Evolutionary conservation across 305 asterid genomes (phyloP), one percentile per base, ranked within the genome.

Genomic region (Salvia sclarea): DNA sequence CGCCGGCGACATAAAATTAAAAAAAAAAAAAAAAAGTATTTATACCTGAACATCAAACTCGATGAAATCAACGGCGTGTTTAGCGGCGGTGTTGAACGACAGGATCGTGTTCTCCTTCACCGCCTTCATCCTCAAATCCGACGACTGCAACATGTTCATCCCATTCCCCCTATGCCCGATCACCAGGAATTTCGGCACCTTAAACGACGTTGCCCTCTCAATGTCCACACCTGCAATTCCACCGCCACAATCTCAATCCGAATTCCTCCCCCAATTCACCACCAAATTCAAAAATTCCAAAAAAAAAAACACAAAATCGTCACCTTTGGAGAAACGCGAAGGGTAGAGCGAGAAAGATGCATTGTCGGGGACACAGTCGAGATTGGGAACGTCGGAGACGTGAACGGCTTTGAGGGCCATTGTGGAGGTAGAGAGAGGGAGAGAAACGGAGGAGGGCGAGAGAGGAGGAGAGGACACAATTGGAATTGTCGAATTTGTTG

Each of bases 31-130:
- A 12, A 2, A 0, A 25, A 38, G 24, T 61, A 53, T 49, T 13
- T 18, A 30, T 80, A 90, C 97, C 96, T 91, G 99, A 81, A 94
- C 98, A 53, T 94, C 98, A 71, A 94, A 94, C 80, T 94, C 99
- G 35, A 94, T 77, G 84, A 79, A 94, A 84, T 94, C 97, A 31
- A 88, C 22, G 49, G 90, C 88, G 76, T 61, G 74, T 17, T 82
- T 76, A 0, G 78, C 89, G 71, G 98, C 99, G 3, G 89, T 67
- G 47, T 91, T 91, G 68, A 94, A 94, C 1, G 99, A 91, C 12
- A 85, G 86, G 72, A 94, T 74, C 2, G 99, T 84, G 43, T 94
- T 94, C 69, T 94, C 99, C 28, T 91, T 94, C 16, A 89, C 71
- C 3, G 92, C 88, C 45, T 83, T 88, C 90, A 84, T 81, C 79